A percentile compares a stretch with the other conserved stretches of the same genome.
Evolutionary conservation across 352 stramenopile genomes (phyloP).

Genomic region (Pseudoperonospora humuli): DNA sequence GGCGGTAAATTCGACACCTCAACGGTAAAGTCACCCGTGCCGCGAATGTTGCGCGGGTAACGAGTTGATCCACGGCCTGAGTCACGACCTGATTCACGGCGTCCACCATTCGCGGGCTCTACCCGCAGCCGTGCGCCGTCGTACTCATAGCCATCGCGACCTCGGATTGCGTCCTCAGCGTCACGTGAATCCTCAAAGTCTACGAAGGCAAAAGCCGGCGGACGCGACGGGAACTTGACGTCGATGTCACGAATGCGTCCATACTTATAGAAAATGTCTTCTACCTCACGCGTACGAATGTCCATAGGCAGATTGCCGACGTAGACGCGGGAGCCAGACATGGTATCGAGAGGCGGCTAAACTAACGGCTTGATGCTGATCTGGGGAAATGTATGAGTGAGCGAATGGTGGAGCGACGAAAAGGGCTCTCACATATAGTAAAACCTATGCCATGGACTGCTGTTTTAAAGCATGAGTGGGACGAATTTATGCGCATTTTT

Average conservation of each 20-base stretch:
- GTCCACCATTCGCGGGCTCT: conserved; percentile 38
- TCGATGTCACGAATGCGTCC: conserved; percentile 55
- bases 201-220: conserved; percentile 57
- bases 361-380: neutral
- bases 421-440: too few species aligned
- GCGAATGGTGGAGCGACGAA: neutral
- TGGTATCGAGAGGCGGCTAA: neutral
- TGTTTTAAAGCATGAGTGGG: too few species aligned
- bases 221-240: conserved; percentile 63
- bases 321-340: conserved; percentile 44
- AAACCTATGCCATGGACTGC: too few species aligned
- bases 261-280: conserved; percentile 73
- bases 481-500: too few species aligned
- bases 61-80: conserved; percentile 12
- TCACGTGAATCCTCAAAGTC: conserved; percentile 67
- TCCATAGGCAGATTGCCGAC: conserved; percentile 72
- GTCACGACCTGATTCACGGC: conserved; percentile 13
- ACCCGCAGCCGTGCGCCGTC: conserved; percentile 51
- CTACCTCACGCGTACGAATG: conserved; percentile 62
- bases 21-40: conserved; percentile 46
- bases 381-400: conserved; percentile 26
- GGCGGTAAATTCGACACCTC: conserved; percentile 48
- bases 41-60: conserved; percentile 42
- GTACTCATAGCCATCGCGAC: conserved; percentile 46
- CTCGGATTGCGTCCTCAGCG: conserved; percentile 55